Conservation (phyloP, 805 yeast genomes). For the Diddensiella caesifluorescens region DNA sequence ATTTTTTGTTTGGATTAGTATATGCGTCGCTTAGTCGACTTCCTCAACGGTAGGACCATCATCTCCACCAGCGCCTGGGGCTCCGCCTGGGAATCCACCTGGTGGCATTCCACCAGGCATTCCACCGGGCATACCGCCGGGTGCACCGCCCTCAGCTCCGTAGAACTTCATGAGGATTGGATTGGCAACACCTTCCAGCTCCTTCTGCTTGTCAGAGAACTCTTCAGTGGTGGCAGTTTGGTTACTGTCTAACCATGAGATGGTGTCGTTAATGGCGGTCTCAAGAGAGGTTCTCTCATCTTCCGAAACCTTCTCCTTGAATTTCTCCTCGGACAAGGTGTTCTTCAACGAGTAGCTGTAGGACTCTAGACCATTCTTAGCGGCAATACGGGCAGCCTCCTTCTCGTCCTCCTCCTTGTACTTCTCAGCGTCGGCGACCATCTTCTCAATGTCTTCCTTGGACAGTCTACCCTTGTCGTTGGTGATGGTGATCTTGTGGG, state of each 20-base stretch:
- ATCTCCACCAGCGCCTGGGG: slow-evolving; percentile 37
- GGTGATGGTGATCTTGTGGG: slow-evolving; percentile 95
- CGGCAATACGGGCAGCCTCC: slow-evolving; percentile 87
- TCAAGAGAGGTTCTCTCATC: slow-evolving; percentile 63
- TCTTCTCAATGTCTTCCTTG: slow-evolving; percentile 94
- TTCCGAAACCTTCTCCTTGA: slow-evolving; percentile 71
- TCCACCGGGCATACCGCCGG: slow-evolving; percentile 75
- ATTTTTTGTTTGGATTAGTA: background rate
- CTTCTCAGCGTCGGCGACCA: slow-evolving; percentile 97
- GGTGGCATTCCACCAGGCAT: slow-evolving; percentile 62
- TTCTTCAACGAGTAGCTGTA: slow-evolving; percentile 91
- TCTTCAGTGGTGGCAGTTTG: slow-evolving; percentile 92
- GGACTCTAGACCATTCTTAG: slow-evolving; percentile 93
- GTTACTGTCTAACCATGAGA: slow-evolving; percentile 88
- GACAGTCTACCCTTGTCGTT: slow-evolving; percentile 98
- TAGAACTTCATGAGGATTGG: slow-evolving; percentile 97
- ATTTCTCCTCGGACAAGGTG: slow-evolving; percentile 65
- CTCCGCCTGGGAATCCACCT: slow-evolving; percentile 53
- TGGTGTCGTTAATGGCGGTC: slow-evolving; percentile 79
- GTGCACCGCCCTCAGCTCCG: slow-evolving; percentile 68
- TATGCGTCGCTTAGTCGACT: slow-evolving; percentile 24
- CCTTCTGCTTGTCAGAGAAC: slow-evolving; percentile 89
- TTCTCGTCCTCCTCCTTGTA: slow-evolving; percentile 94
- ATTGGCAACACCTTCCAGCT: slow-evolving; percentile 89
- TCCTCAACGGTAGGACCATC: slow-evolving; percentile 61